Evolutionary conservation across 202 grass and related monocot species (phyloP).

Genomic region (Zoysia matrella): DNA sequence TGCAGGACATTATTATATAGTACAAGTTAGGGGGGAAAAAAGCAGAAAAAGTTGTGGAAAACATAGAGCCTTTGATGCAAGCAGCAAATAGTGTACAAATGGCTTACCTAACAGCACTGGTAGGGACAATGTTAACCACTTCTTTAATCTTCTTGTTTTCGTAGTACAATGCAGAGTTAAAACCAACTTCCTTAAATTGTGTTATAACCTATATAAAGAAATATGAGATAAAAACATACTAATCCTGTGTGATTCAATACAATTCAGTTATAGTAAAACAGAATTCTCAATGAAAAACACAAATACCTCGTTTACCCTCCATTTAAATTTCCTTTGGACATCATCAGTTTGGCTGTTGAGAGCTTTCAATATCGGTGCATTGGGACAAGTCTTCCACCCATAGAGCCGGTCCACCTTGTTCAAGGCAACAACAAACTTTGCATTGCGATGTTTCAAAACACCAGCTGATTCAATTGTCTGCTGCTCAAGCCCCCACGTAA

Average conservation of each 20-base stretch:
- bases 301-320: slow-evolving; percentile 29
- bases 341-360: slow-evolving; percentile 31
- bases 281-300: neutral
- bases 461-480: slow-evolving; percentile 26
- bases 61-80: neutral
- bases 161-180: slow-evolving; percentile 31
- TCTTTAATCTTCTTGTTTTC: slow-evolving; percentile 32
- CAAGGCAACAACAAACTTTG: slow-evolving; percentile 32
- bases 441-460: slow-evolving; percentile 22
- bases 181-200: slow-evolving; percentile 26
- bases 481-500: slow-evolving; percentile 21
- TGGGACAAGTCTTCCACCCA: slow-evolving; percentile 30
- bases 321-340: slow-evolving; percentile 30
- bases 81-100: neutral
- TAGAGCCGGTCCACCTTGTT: slow-evolving; percentile 32
- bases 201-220: slow-evolving; percentile 9
- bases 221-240: neutral
- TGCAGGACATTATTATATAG: neutral
- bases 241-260: neutral
- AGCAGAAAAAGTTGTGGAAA: neutral
- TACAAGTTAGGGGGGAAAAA: neutral
- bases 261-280: neutral
- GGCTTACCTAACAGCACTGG: slow-evolving; percentile 23
- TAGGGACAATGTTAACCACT: slow-evolving; percentile 37
- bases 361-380: slow-evolving; percentile 28